Evolutionary conservation across 2,329 filamentous ascomycete genomes (phyloP).

Genomic region (Xylariaceae sp.): DNA sequence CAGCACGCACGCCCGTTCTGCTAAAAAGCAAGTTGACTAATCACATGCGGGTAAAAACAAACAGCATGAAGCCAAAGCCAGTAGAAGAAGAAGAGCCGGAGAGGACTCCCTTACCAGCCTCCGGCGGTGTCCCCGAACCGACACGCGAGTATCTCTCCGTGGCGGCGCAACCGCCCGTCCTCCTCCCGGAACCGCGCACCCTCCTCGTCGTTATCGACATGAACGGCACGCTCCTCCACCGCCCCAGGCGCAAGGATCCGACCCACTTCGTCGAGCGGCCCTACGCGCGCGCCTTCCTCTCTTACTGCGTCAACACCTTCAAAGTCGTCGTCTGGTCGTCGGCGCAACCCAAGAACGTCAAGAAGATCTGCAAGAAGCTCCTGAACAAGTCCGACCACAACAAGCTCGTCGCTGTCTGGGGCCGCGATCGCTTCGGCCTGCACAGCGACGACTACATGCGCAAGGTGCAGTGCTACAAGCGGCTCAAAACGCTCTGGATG

Average conservation of each 20-base stretch:
- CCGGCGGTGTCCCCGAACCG: slow-evolving; percentile 58
- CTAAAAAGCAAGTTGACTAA: no score
- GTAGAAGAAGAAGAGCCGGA: background rate
- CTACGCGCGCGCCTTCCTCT: slow-evolving; percentile 61
- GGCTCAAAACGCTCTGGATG: slow-evolving; percentile 67
- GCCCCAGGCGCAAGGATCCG: slow-evolving; percentile 49
- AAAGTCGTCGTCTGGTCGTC: slow-evolving; percentile 88
- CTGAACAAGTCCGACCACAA: slow-evolving; percentile 50
- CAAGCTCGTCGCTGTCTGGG: slow-evolving; percentile 67
- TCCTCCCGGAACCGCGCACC: slow-evolving; percentile 46
- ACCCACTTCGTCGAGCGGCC: slow-evolving; percentile 61
- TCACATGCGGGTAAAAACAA: no score
- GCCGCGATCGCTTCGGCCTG: slow-evolving; percentile 69
- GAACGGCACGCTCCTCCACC: slow-evolving; percentile 82
- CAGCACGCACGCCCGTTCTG: no score
- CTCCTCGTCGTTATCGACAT: slow-evolving; percentile 85
- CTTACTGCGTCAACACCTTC: slow-evolving; percentile 69
- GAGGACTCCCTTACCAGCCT: slow-evolving; percentile 31
- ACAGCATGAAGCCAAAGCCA: background rate
- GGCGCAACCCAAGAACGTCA: slow-evolving; percentile 67
- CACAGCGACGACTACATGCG: slow-evolving; percentile 55
- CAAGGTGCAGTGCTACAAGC: slow-evolving; percentile 86
- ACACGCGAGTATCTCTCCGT: slow-evolving; percentile 55
- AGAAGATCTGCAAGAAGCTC: slow-evolving; percentile 59
- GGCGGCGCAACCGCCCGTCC: slow-evolving; percentile 41